A percentile compares a stretch with the other conserved stretches of the same genome.
These are phyloP conservation scores for Phytopythium delawarense DNA, from an alignment of 352 stramenopile species.

Conservation along the genomic window DNA sequence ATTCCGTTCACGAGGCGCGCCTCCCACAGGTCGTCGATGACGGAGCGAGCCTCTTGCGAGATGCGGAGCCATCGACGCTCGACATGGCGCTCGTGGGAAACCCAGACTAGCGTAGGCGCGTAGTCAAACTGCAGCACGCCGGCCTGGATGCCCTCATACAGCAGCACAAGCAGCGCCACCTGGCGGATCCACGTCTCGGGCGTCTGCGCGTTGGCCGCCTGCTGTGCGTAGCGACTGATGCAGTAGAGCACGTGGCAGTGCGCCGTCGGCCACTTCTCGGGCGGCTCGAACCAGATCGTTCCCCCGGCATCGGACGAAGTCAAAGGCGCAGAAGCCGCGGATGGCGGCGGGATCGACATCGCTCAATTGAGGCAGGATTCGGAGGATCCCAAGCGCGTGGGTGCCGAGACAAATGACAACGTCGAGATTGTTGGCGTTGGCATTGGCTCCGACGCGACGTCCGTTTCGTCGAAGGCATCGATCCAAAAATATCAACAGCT, in stretches of 20 bases:
- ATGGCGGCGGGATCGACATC: background rate
- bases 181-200: constrained; percentile 95
- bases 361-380: background rate
- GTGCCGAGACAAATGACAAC: no score
- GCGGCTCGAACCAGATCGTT: constrained; percentile 47
- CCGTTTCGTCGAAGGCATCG: no score
- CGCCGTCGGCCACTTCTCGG: constrained; percentile 79
- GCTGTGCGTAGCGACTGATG: constrained; percentile 92
- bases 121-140: constrained; percentile 96
- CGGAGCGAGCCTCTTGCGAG: constrained; percentile 94
- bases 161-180: constrained; percentile 91
- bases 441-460: no score
- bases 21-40: constrained; percentile 95
- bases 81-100: constrained; percentile 85
- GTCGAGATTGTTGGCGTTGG: no score
- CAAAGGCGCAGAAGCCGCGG: background rate
- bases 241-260: constrained; percentile 95
- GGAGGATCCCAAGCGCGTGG: background rate
- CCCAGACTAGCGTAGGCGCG: constrained; percentile 88
- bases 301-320: constrained; percentile 11
- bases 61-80: constrained; percentile 88
- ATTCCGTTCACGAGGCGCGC: constrained; percentile 94
- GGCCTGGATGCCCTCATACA: constrained; percentile 95
- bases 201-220: constrained; percentile 76
- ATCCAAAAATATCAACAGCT: no score